These are phyloP conservation scores for Juncus effusus DNA, from an alignment of 176 grass and related monocot species.

Conservation along the genomic window DNA sequence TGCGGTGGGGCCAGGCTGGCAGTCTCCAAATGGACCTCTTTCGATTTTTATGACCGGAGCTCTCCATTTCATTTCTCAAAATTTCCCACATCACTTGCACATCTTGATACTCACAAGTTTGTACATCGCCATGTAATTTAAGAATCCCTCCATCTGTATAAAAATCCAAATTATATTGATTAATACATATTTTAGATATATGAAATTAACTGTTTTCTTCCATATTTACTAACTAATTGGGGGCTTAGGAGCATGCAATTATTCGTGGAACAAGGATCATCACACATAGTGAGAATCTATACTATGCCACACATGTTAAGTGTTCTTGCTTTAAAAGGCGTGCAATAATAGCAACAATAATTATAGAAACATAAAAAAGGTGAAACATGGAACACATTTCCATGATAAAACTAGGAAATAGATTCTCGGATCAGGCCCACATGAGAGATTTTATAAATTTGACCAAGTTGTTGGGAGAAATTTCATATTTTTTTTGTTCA, in stretches of 20 bases:
- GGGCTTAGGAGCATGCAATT: neutral
- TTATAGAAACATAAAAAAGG: neutral
- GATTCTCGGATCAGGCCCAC: too few relatives aligned
- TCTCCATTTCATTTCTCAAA: constrained; percentile 53
- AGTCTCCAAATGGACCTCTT: constrained; percentile 61
- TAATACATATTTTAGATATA: too few relatives aligned
- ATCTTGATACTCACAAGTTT: constrained; percentile 88
- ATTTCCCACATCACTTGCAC: constrained; percentile 99
- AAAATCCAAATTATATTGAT: neutral
- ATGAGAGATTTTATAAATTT: too few relatives aligned
- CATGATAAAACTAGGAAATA: too few relatives aligned
- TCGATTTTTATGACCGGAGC: constrained; percentile 21
- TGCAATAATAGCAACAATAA: constrained; percentile 9
- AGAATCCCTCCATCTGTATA: constrained; percentile 64
- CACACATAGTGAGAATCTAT: neutral
- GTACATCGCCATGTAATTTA: constrained; percentile 78
- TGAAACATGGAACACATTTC: neutral
- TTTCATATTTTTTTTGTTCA: too few relatives aligned
- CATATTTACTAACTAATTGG: neutral
- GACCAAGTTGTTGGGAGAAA: too few relatives aligned
- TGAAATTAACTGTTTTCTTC: neutral
- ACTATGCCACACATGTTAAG: neutral
- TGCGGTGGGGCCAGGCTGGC: constrained; percentile 42
- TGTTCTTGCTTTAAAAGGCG: neutral
- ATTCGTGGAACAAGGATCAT: neutral